Percentiles rank a stretch among this genome's conserved stretches.
These are phyloP conservation scores for Candida quercuum DNA, from an alignment of 805 yeast species.

Conservation along the genomic window DNA sequence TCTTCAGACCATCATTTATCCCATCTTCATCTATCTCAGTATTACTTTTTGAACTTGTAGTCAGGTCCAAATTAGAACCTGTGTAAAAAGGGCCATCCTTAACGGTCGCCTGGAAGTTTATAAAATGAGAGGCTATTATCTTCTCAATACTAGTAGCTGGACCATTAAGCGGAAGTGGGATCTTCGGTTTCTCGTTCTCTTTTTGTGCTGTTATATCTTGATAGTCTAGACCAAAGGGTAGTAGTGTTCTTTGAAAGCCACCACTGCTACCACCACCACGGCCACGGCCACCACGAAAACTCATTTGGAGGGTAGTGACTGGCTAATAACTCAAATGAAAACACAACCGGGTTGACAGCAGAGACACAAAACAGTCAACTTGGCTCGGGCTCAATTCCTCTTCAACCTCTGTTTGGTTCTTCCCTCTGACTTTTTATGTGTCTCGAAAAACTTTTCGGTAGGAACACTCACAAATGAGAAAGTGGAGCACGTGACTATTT, in stretches of 20 bases:
- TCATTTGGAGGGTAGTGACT: conserved; percentile 34
- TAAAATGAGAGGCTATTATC: conserved; percentile 46
- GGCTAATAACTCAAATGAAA: neutral
- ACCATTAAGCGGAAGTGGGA: conserved; percentile 62
- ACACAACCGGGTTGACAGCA: neutral
- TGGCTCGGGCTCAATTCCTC: neutral
- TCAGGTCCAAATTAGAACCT: conserved; percentile 39
- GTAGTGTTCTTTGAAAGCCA: conserved; percentile 32
- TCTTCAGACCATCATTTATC: conserved; percentile 62
- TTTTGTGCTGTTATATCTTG: conserved; percentile 44
- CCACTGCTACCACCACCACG: conserved; percentile 40
- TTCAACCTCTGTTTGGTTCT: neutral
- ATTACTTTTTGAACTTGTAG: conserved; percentile 19
- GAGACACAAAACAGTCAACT: too few relatives aligned
- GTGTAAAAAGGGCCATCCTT: conserved; percentile 65
- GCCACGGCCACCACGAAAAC: conserved; percentile 44
- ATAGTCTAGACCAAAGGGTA: conserved; percentile 74
- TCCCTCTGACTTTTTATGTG: neutral
- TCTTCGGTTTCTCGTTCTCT: conserved; percentile 31
- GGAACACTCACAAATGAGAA: neutral
- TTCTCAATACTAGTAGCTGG: conserved; percentile 46
- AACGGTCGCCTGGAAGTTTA: conserved; percentile 47
- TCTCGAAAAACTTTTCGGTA: neutral
- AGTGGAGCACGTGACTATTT: neutral
- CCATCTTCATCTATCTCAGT: conserved; percentile 33